Conservation (phyloP, 441 rosid genomes). For the Populus tomentosa region DNA sequence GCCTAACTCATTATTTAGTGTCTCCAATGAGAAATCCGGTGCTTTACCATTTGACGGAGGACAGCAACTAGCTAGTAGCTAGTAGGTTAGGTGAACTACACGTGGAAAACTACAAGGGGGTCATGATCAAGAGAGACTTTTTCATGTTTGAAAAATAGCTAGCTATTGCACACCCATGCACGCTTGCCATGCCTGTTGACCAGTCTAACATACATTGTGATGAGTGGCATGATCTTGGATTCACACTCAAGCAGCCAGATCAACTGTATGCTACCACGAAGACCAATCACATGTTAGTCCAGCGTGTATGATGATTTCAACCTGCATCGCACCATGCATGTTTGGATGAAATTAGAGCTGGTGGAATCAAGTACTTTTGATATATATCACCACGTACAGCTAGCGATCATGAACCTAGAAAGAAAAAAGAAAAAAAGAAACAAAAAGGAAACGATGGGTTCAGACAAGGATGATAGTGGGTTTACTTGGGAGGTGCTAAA, state of each 20-base stretch:
- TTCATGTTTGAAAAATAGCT: conserved; percentile 25
- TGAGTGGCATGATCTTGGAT: conserved; percentile 19
- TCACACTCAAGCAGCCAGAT: conserved; percentile 20
- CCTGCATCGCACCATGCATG: conserved; percentile 23
- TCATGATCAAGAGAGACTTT: conserved; percentile 41
- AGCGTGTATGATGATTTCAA: conserved; percentile 4
- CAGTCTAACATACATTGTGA: conserved; percentile 23
- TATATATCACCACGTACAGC: neutral
- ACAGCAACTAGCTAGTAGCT: conserved; percentile 25
- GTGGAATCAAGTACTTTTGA: conserved; percentile 8
- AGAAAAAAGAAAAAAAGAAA: neutral
- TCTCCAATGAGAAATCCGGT: conserved; percentile 35
- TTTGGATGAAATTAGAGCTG: neutral
- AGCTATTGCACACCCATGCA: conserved; percentile 16
- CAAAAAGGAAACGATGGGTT: neutral
- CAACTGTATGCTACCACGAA: no score
- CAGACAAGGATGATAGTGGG: conserved; percentile 22
- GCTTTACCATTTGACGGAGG: conserved; percentile 45
- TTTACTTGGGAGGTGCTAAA: conserved; percentile 11
- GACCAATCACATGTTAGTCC: conserved; percentile 28
- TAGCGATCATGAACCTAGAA: neutral
- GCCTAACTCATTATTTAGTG: conserved; percentile 38
- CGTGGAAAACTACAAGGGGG: conserved; percentile 63
- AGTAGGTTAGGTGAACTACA: conserved; percentile 67
- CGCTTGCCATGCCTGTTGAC: conserved; percentile 35